Percentiles rank a stretch among this genome's conserved stretches.
phyloP scores from a whole-genome alignment of 169 alveolate species.

The Babesia divergens region DNA sequence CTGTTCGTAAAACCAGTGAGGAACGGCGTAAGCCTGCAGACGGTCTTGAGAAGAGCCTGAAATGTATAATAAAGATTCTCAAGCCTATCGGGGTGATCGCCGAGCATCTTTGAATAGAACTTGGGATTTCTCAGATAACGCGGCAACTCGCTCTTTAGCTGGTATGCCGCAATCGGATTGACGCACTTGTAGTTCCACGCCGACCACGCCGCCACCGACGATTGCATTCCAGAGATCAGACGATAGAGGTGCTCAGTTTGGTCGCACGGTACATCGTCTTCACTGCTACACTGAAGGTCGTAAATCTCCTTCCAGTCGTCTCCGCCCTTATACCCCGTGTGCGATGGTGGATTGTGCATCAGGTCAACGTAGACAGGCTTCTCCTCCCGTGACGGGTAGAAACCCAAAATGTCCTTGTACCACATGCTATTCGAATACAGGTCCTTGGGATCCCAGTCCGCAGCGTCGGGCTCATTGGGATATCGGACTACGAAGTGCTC shows the following conservation, averaged over 20 bases:
- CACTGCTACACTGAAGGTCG: constrained; percentile 22
- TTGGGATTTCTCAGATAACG: constrained; percentile 70
- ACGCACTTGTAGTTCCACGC: constrained; percentile 74
- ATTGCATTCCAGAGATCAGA: constrained; percentile 83
- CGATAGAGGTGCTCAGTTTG: constrained; percentile 73
- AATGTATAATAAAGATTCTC: constrained; percentile 84
- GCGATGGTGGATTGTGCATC: constrained; percentile 64
- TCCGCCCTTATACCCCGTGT: constrained; percentile 57
- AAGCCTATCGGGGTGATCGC: constrained; percentile 80
- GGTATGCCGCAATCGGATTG: constrained; percentile 64
- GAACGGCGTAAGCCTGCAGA: constrained; percentile 75
- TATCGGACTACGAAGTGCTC: constrained; percentile 61
- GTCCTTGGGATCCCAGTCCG: constrained; percentile 42
- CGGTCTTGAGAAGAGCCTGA: constrained; percentile 71
- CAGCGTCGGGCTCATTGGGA: background rate
- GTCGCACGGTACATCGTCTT: constrained; percentile 61
- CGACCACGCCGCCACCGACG: constrained; percentile 80
- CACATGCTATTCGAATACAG: constrained; percentile 14
- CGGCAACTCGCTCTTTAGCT: constrained; percentile 48
- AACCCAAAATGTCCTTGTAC: constrained; percentile 43
- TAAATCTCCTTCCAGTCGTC: constrained; percentile 51
- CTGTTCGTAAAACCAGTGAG: constrained; percentile 48
- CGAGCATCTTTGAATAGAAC: constrained; percentile 76
- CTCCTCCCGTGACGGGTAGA: constrained; percentile 20
- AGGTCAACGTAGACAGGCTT: constrained; percentile 54